Evolutionary conservation across 768 basidiomycete genomes (phyloP), one percentile per base, ranked within the genome.

Genomic region (Podaxis sp.): DNA sequence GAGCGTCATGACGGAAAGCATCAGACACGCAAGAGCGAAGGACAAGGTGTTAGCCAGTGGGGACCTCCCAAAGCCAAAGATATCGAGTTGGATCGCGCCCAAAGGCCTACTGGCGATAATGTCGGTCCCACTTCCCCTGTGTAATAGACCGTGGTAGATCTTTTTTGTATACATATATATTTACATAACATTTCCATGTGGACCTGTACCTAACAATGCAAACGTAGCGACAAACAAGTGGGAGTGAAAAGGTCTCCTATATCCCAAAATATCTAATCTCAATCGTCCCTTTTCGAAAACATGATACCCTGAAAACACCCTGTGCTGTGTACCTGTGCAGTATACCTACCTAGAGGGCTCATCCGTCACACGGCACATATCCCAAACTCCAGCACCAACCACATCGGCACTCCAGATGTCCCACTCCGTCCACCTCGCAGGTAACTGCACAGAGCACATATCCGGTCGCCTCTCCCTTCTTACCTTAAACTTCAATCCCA

Each of bases 401-500:
- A 68, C 72, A 40, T 67, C 72, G 59, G 76, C 73, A 40, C 75
- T 72, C 77, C 78, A 79, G 28, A 75, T 69, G 48, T 76, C 72
- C 63, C 76, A 65, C 67, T 78, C 78, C 28, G 75, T 74, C 49
- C 67, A 64, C 50, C 70, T 68, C 36, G 67, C 63, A 3, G 71
- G 72, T 8, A 76, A 55, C 51, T 24, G 8, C 24, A 62, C 28
- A n/a, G 53, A 56, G 28, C 50, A 62, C 37, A 62, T 62, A 49
- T 62, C 61, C 26, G 54, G 36, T 40, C 48, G 55, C 15, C 54
- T 20, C n/a, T 40, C 17, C 20, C 61, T 56, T 22, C 36, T 56
- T 17, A 56, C 51, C 17, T 5, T 50, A 7, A 48, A 37, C 20
- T 38, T 56, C 2, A 48, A 30, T 15, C 55, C 54, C 20, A 56